phyloP scores from a whole-genome alignment of 169 alveolate species.

The Babesia caballi region DNA sequence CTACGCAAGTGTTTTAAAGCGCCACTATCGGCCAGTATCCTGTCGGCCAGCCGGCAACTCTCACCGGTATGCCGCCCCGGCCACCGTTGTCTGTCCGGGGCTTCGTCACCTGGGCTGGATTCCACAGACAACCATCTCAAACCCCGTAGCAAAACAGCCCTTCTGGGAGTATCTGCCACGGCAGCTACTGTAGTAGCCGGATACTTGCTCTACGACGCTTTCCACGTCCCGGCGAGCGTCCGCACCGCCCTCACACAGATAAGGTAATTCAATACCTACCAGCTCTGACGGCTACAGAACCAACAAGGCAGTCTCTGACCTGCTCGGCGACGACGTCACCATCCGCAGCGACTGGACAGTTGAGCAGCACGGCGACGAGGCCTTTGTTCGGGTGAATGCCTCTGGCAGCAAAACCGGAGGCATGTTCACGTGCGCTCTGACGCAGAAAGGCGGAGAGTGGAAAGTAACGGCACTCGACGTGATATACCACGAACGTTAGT shows the following conservation, averaged over 20 bases:
- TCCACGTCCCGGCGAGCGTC: slow-evolving; percentile 7
- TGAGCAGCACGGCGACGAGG: slow-evolving; percentile 5
- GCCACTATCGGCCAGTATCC: no score
- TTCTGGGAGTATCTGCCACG: slow-evolving; percentile 1
- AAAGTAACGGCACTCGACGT: slow-evolving; percentile 9
- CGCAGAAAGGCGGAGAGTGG: not conserved
- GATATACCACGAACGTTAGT: slow-evolving; percentile 15
- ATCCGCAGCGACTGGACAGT: slow-evolving; percentile 32
- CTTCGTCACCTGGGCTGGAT: not conserved
- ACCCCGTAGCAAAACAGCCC: not conserved
- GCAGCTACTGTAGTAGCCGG: not conserved
- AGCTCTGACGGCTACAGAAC: not conserved
- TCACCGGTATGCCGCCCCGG: not conserved
- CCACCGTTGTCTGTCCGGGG: slow-evolving; percentile 4
- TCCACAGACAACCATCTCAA: not conserved
- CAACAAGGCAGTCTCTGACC: not conserved
- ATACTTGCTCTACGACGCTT: slow-evolving; percentile 9
- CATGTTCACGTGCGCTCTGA: slow-evolving; percentile 10
- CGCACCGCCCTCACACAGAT: not conserved
- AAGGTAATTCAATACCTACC: not conserved
- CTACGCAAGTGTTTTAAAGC: no score
- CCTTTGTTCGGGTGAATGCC: slow-evolving; percentile 12
- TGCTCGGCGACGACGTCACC: not conserved
- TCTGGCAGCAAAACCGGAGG: slow-evolving; percentile 28
- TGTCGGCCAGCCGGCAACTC: no score